Evolutionary conservation across 495 filamentous ascomycete genomes (phyloP), one percentile per base, ranked within the genome.

Genomic region (Tuber microsphaerosporum): DNA sequence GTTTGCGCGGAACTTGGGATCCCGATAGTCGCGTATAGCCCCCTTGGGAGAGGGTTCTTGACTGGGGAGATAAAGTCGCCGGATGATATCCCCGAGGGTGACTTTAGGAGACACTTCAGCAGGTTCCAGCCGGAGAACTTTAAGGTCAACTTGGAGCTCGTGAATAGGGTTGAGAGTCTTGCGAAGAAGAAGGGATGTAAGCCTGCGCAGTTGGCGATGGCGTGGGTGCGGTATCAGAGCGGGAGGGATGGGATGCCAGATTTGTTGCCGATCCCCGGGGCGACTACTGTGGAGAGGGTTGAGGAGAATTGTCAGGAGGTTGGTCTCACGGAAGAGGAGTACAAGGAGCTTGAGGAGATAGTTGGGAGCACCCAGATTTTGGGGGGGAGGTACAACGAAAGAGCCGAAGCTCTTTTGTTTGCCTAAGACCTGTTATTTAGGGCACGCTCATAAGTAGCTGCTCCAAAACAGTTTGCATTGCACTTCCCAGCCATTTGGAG

Each of bases 201-300:
- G 17, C 86, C 91, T 0, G 89, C 89, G 3, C 93, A 97, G 85
- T 85, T 97, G 48, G 94, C 93, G 17, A 85, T 97, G 73, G 88
- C 85, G 34, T 97, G 94, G 93, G 89, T 92, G 61, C 88, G 77
- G 84, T 84, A 71, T 84, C 89, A 82, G 87, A 87, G 39, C 82
- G 85, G 7, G 84, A 88, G 61, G 84, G 85, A 70, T 41, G 77
- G 76, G 9, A 72, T 73, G 44, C 79, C 77, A 10, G 31, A 71
- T 6, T 74, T 89, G 77, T 81, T 89, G 72, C 84, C 86, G 17
- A 87, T 88, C 72, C 88, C 87, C 12, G 89, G 90, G 1, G 77
- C 78, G 37, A 73, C 61, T 17, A 81, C 72, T 26, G 72, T 7
- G 56, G 14, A 16, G 56, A 65, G 56, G 56, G 56, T 65, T 34